Evolutionary conservation across 73 alveolate genomes (phyloP).

Genomic region (Tetrahymena thermophila): DNA sequence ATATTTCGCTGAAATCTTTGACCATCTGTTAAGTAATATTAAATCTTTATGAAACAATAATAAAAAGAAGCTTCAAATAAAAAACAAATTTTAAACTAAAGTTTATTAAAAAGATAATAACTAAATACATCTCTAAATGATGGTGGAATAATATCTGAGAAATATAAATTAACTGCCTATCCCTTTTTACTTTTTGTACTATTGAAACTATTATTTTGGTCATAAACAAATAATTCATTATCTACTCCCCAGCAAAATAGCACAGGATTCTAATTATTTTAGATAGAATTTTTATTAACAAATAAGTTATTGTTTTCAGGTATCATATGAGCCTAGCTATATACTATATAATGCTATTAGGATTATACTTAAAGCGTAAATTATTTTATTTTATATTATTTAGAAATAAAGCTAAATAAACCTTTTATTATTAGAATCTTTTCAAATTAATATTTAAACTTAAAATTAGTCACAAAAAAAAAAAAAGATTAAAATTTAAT

Average conservation of each 20-base stretch:
- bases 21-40: not conserved
- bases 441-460: not conserved
- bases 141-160: not conserved
- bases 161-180: not conserved
- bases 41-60: too few species aligned
- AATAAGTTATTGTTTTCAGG: not conserved
- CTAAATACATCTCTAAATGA: not conserved
- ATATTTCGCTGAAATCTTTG: not conserved
- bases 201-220: not conserved
- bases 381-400: not conserved
- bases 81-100: not conserved
- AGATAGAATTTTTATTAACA: not conserved
- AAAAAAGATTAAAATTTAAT: not conserved
- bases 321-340: not conserved
- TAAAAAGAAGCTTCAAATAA: not conserved
- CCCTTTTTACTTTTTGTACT: not conserved
- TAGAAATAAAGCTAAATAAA: not conserved
- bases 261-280: not conserved
- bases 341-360: too few species aligned
- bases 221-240: not conserved
- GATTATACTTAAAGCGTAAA: too few species aligned
- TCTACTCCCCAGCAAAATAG: not conserved
- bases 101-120: not conserved
- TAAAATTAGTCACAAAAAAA: not conserved
- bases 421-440: not conserved